Base-by-base conservation (phyloP, 108 stramenopile genomes). In the Craspedostauros australis region DNA sequence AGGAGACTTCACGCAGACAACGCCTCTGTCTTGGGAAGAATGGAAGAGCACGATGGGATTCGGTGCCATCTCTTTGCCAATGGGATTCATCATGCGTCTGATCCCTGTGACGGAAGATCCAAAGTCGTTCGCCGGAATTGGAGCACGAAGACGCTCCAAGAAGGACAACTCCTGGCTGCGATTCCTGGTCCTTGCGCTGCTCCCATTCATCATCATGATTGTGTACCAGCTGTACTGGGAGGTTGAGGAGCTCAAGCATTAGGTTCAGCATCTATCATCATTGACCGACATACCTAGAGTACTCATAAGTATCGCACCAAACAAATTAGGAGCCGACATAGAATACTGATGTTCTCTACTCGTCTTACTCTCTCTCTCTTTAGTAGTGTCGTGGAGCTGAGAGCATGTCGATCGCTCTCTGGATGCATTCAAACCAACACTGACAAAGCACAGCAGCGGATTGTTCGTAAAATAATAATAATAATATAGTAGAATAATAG, bases 1-100 rank as follows among this genome's bases (percentile, higher is more conserved):
- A 20, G 96, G 96, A 11, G 88, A 90, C 36, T 82, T 86, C 58
- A 79, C 79, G 9, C 70, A 72, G 26, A 87, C 86, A 11, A 24
- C 34, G 19, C 77, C 79, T 15, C 54, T 87, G 51, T 62, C 56
- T 14, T 28, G 50, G 8, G 52, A 80, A 1, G 83, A 87, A 66
- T 92, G 90, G 90, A 53, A 47, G 38, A 58, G 65, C 14, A 79
- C 79, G 18, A 60, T 73, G 8, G 52, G 61, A 40, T 52, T 87
- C 14, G 90, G 83, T 19, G 70, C 73, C 26, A 39, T 80, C 12
- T 80, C 83, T 14, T 49, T 92, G 20, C 90, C 90, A 12, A 37
- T 92, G 26, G 86, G 86, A 37, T 80, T 57, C 37, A 31, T 86
- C 45, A 86, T 86, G 80, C 71, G 80, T 12, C 32, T 77, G 46